Conservation (phyloP, 352 stramenopile species). For the Globisporangium splendens region DNA sequence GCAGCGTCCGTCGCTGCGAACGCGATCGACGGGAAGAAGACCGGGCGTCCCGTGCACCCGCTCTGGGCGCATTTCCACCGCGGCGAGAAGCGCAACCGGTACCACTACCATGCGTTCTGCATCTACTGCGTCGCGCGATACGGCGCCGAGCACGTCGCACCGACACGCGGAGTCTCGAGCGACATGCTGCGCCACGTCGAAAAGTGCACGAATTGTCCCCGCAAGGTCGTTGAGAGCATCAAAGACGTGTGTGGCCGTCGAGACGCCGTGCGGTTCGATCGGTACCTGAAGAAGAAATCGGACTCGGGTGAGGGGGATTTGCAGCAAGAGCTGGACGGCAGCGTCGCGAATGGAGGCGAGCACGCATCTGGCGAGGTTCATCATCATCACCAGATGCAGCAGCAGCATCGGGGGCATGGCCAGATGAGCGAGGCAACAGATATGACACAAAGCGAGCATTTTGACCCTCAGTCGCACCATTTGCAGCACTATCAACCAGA, state of each 20-base stretch:
- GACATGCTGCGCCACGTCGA: constrained; percentile 84
- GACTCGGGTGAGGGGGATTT: constrained; percentile 11
- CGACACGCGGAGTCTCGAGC: constrained; percentile 71
- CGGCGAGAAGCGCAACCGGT: constrained; percentile 81
- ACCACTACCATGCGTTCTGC: constrained; percentile 85
- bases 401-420: constrained; percentile 2
- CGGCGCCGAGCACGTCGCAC: constrained; percentile 43
- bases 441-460: no score
- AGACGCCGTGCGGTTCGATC: constrained; percentile 37
- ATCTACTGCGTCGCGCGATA: constrained; percentile 70
- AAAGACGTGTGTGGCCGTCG: constrained; percentile 51
- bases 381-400: not conserved
- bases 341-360: not conserved
- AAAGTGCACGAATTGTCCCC: constrained; percentile 65
- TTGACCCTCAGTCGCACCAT: no score
- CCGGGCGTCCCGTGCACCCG: constrained; percentile 65
- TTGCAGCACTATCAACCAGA: no score
- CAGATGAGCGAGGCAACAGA: no score
- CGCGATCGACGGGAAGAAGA: constrained; percentile 41
- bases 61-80: constrained; percentile 82
- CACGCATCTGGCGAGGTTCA: not conserved
- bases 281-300: constrained; percentile 30
- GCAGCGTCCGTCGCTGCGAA: not conserved
- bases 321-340: constrained; percentile 11
- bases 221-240: constrained; percentile 56